These are phyloP conservation scores for Phytophthora pisi DNA, from an alignment of 352 stramenopile genomes.

Conservation along the genomic window DNA sequence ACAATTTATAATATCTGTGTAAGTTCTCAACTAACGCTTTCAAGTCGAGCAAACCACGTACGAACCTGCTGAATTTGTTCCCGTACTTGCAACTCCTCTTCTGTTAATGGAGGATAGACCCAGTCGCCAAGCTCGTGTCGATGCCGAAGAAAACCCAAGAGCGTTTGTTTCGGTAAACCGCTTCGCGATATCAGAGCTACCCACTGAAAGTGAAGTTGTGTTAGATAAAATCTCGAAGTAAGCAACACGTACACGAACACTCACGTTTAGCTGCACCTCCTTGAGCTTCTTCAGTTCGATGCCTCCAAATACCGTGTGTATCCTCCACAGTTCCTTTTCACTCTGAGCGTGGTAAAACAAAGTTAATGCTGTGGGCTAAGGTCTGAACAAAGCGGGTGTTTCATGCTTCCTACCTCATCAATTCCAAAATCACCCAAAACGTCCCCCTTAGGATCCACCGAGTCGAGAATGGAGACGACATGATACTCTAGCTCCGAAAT, in stretches of 20 bases:
- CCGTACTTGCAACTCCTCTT: constrained; percentile 40
- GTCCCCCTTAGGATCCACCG: constrained; percentile 30
- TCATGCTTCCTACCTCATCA: constrained; percentile 40
- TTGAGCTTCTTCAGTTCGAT: constrained; percentile 55
- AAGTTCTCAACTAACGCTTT: too few species aligned
- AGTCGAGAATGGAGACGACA: constrained; percentile 43
- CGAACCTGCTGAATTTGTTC: constrained; percentile 44
- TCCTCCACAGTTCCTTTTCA: constrained; percentile 33
- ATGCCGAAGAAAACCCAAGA: constrained; percentile 44
- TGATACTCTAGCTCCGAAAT: constrained; percentile 60
- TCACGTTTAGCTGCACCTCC: constrained; percentile 56
- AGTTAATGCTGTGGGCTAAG: not conserved
- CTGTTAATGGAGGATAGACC: constrained; percentile 52
- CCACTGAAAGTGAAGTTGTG: constrained; percentile 37
- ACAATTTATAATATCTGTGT: too few species aligned
- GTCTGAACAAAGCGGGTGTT: not conserved
- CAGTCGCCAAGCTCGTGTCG: constrained; percentile 67
- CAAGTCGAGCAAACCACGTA: not conserved
- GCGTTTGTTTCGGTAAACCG: constrained; percentile 32
- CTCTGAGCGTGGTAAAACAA: constrained; percentile 3
- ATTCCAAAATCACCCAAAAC: constrained; percentile 26
- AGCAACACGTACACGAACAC: constrained; percentile 6
- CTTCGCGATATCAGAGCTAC: constrained; percentile 52
- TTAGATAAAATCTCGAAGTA: not conserved
- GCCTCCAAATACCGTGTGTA: constrained; percentile 52